These are phyloP conservation scores for Linum trigynum DNA, from an alignment of 345 rosid species.

Conservation along the genomic window DNA sequence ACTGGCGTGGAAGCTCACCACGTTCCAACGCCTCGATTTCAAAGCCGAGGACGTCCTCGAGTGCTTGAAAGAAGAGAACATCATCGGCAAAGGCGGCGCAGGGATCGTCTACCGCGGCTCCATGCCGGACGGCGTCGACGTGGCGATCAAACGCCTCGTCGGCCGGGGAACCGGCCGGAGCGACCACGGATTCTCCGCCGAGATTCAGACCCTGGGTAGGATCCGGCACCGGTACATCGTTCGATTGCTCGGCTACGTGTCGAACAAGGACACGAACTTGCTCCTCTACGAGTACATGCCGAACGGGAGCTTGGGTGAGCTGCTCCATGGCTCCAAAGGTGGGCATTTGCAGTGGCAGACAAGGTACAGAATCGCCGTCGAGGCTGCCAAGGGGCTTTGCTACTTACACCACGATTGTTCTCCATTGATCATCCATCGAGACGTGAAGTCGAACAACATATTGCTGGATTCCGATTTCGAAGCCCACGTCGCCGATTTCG, in stretches of 20 bases:
- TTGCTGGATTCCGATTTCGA: conserved; percentile 66
- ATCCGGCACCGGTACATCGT: conserved; percentile 85
- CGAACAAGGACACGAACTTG: conserved; percentile 79
- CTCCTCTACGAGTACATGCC: conserved; percentile 82
- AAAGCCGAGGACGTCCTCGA: conserved; percentile 71
- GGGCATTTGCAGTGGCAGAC: conserved; percentile 81
- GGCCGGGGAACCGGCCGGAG: conserved; percentile 53
- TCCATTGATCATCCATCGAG: conserved; percentile 82
- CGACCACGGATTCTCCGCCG: conserved; percentile 88
- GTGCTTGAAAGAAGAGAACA: conserved; percentile 76
- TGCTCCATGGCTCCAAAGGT: conserved; percentile 77
- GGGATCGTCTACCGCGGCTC: conserved; percentile 83
- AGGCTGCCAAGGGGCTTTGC: conserved; percentile 78
- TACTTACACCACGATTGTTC: conserved; percentile 93
- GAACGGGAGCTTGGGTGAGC: conserved; percentile 83
- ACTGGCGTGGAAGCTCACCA: conserved; percentile 68
- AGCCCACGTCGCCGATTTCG: conserved; percentile 94
- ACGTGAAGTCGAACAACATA: conserved; percentile 85
- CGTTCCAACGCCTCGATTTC: conserved; percentile 70
- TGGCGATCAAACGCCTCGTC: conserved; percentile 66
- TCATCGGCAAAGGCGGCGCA: conserved; percentile 92
- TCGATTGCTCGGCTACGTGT: conserved; percentile 61
- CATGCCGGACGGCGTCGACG: conserved; percentile 56
- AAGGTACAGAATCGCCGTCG: conserved; percentile 53
- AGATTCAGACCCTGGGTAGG: conserved; percentile 75